phyloP scores from a whole-genome alignment of 1,139 yeast species.

The Debaryomycetaceae sp. region DNA sequence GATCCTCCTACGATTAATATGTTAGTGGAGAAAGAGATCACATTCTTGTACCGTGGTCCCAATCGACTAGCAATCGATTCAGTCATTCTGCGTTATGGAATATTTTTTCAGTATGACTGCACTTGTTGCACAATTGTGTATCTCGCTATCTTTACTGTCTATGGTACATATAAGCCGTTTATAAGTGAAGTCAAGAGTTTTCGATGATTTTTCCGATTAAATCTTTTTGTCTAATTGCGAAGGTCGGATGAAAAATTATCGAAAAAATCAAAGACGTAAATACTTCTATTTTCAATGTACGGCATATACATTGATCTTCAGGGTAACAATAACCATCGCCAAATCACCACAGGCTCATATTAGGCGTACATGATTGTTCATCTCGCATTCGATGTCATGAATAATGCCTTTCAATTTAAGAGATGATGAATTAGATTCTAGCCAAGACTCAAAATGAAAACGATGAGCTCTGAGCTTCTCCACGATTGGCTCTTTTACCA shows the following conservation, averaged over 20 bases:
- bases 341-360: background rate
- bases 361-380: constrained; percentile 8
- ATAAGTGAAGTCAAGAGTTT: background rate
- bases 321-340: background rate
- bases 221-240: background rate
- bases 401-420: constrained; percentile 16
- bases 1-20: constrained; percentile 42
- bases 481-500: constrained; percentile 36
- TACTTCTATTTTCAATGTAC: background rate
- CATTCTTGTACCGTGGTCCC: constrained; percentile 1
- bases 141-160: background rate
- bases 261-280: background rate
- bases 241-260: constrained; percentile 1
- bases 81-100: too few relatives aligned
- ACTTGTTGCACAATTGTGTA: background rate
- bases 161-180: background rate
- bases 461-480: constrained; percentile 36
- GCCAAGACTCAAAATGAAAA: constrained; percentile 41
- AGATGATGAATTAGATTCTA: constrained; percentile 24
- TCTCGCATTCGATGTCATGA: constrained; percentile 19
- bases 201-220: background rate
- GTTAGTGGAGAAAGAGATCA: constrained; percentile 11
- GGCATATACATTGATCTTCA: background rate
- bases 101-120: constrained; percentile 2
- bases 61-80: constrained; percentile 3